Evolutionary conservation across 1,284 basidiomycete species (phyloP), one percentile per base, ranked within the genome.

Genomic region (Grifola frondosa): DNA sequence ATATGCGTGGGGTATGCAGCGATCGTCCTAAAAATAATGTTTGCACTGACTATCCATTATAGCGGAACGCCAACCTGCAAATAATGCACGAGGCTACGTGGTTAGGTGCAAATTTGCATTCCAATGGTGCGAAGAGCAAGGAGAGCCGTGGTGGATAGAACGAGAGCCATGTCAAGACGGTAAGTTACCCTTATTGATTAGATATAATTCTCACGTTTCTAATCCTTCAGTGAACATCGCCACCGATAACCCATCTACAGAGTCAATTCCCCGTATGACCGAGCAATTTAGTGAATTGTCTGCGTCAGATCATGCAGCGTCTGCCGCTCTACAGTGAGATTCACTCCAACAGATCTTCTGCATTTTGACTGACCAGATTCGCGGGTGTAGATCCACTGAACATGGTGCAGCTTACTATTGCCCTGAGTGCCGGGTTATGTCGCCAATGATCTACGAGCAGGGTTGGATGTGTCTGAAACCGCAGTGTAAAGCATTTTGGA

Each of bases 91-190:
- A 23, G 73, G 75, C 6, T 65, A 63, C 32, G 77, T 87, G 15
- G 71, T 87, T 5, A 72, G 86, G 9, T 87, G 78, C 61, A 90
- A 90, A 59, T 88, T 90, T 53, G 79, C 81, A 6, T 90, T 90
- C 53, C 81, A 84, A 49, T 90, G 86, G 84, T 86, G 83, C 50
- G 75, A 81, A 48, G 74, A 71, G 35, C 86, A 89, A 64, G 83
- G 76, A 25, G 51, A 65, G 37, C 68, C 81, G 8, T 83, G 80
- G 81, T 83, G 80, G 80, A 47, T 54, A 26, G 13, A 51, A 26
- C 31, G 44, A 10, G 36, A 32, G n/a, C 17, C 23, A 11, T 8
- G 13, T n/a, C 9, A 42, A 7, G 10, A 33, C n/a, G 13, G 12
- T 13, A 12, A 26, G 13, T 15, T 20, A 5, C n/a, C n/a, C n/a